A percentile compares a stretch with the other conserved stretches of the same genome.
These are phyloP conservation scores for Nymphaea thermarum DNA, from an alignment of 164 flowering plant species.

Conservation along the genomic window DNA sequence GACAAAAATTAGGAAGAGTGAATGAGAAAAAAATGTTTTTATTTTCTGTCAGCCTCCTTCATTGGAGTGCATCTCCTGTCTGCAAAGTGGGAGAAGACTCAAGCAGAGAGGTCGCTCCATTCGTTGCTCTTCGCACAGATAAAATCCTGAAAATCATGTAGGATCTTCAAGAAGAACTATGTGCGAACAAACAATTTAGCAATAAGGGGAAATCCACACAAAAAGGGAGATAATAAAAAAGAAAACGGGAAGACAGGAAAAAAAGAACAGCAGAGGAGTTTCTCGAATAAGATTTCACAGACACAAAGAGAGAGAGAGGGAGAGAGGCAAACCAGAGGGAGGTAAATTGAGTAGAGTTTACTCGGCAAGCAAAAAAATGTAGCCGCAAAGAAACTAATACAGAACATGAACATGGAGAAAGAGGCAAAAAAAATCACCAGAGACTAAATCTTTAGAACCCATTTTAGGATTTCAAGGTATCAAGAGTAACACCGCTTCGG, in stretches of 20 bases:
- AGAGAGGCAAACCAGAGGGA: background rate
- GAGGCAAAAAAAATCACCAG: background rate
- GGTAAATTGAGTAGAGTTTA: background rate
- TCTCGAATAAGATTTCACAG: no score
- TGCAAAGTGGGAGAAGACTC: constrained; percentile 7
- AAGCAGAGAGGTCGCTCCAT: constrained; percentile 9
- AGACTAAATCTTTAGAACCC: no score
- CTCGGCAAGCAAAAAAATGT: no score
- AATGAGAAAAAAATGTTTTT: background rate
- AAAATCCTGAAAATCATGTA: constrained; percentile 10
- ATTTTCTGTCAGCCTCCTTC: constrained; percentile 7
- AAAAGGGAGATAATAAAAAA: no score
- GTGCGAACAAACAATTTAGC: constrained; percentile 3
- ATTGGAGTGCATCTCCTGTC: constrained; percentile 12
- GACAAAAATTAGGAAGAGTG: background rate
- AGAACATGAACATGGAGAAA: background rate
- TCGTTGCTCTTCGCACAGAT: constrained; percentile 10
- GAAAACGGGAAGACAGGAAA: no score
- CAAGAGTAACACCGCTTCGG: background rate
- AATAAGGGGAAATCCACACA: background rate
- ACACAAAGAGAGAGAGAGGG: background rate
- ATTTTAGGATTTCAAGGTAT: no score
- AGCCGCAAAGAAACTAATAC: no score
- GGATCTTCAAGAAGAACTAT: constrained; percentile 13
- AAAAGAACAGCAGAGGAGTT: no score